A percentile compares a stretch with the other conserved stretches of the same genome.
Evolutionary conservation across 202 grass and related monocot genomes (phyloP).

Genomic region (Digitaria exilis): DNA sequence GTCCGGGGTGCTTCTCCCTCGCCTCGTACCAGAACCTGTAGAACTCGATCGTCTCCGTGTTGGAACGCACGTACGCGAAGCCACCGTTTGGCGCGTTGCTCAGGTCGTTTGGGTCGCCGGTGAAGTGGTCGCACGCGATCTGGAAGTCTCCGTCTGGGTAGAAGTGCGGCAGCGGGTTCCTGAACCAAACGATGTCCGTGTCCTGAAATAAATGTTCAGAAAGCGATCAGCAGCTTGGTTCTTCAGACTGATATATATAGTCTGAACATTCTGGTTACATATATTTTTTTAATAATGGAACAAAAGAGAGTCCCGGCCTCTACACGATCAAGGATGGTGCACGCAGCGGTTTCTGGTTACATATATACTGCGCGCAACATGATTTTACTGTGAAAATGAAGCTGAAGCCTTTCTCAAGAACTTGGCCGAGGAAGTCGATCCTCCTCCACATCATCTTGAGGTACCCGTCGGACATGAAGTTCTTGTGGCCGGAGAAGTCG

Average conservation of each 20-base stretch:
- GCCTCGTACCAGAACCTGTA: constrained; percentile 73
- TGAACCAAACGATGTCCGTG: constrained; percentile 84
- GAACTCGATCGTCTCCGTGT: constrained; percentile 52
- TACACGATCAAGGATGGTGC: no score
- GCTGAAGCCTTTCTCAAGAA: constrained; percentile 76
- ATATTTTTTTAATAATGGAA: no score
- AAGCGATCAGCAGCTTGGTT: not conserved
- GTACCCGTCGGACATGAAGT: constrained; percentile 75
- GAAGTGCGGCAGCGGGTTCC: constrained; percentile 64
- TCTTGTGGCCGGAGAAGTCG: constrained; percentile 71
- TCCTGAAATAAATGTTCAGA: constrained; percentile 37
- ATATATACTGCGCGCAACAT: no score
- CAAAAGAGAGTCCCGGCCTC: no score
- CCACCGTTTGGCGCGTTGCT: constrained; percentile 60
- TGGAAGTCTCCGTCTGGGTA: constrained; percentile 66
- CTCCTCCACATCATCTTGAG: constrained; percentile 76
- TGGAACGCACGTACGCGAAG: constrained; percentile 67
- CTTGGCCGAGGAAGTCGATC: constrained; percentile 63
- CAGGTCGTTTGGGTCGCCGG: constrained; percentile 50
- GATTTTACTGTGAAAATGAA: constrained; percentile 80
- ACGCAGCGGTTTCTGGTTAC: no score
- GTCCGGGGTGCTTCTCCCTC: constrained; percentile 53
- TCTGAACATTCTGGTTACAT: no score
- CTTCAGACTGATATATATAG: not conserved
- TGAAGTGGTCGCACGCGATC: constrained; percentile 80